Conservation (phyloP, 2,329 filamentous ascomycete genomes). For the Cladosporium phlei region DNA sequence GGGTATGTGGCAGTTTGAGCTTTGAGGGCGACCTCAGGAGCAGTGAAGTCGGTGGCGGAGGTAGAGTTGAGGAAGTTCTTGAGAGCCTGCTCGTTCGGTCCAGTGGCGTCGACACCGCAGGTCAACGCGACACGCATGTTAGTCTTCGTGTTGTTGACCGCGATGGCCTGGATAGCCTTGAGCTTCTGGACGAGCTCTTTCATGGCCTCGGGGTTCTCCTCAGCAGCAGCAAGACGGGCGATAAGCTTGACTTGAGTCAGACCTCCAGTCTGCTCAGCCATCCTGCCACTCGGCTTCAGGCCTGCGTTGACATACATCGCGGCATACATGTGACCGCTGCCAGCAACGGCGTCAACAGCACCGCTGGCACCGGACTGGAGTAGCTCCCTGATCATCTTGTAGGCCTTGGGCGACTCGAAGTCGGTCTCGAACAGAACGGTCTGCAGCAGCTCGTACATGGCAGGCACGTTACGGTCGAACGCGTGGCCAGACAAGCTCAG, state of each 20-base stretch:
- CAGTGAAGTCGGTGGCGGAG: constrained; percentile 13
- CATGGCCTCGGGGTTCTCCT: constrained; percentile 70
- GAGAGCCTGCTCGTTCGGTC: constrained; percentile 66
- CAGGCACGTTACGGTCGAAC: constrained; percentile 80
- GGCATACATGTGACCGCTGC: constrained; percentile 82
- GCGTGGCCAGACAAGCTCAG: constrained; percentile 81
- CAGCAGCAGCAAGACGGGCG: constrained; percentile 70
- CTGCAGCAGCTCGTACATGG: constrained; percentile 82
- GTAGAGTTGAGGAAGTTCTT: constrained; percentile 57
- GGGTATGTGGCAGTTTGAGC: constrained; percentile 26
- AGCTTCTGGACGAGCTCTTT: constrained; percentile 56
- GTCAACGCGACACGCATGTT: constrained; percentile 77
- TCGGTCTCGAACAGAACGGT: constrained; percentile 81
- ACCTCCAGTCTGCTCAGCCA: constrained; percentile 83
- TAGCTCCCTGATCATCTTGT: constrained; percentile 77
- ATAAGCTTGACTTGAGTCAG: constrained; percentile 83
- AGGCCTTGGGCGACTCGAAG: constrained; percentile 77
- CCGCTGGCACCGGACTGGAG: constrained; percentile 83
- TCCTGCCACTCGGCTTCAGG: constrained; percentile 64
- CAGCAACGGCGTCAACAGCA: constrained; percentile 85
- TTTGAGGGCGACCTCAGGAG: constrained; percentile 27
- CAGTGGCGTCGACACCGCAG: constrained; percentile 70
- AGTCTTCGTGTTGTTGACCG: constrained; percentile 54
- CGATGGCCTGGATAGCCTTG: constrained; percentile 76
- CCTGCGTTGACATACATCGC: constrained; percentile 77